Conservation (phyloP, 1,284 basidiomycete species). For the Ganoderma boninense region DNA sequence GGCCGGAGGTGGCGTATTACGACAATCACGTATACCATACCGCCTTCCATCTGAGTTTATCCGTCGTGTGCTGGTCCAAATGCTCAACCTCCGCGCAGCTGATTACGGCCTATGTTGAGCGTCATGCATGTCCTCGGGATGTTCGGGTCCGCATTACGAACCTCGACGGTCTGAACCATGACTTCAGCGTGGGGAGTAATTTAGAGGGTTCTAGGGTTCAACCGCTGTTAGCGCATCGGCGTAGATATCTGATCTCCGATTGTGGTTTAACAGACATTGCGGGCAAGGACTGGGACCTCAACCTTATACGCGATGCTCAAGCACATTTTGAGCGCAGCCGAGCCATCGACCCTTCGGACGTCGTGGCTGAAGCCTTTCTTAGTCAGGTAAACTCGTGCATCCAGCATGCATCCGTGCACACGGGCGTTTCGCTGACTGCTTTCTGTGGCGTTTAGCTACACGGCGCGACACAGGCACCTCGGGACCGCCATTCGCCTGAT, state of each 20-base stretch:
- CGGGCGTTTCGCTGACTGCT: constrained; percentile 12
- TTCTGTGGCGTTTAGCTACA: constrained; percentile 31
- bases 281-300: constrained; percentile 40
- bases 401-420: constrained; percentile 9
- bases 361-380: constrained; percentile 59
- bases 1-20: not conserved
- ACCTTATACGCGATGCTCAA: constrained; percentile 64
- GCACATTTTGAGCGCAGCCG: constrained; percentile 70
- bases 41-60: not conserved
- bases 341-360: constrained; percentile 65
- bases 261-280: not conserved
- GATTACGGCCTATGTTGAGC: not conserved
- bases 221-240: constrained; percentile 9
- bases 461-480: constrained; percentile 19
- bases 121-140: not conserved
- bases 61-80: not conserved
- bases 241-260: constrained; percentile 29
- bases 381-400: constrained; percentile 52
- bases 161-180: not conserved
- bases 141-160: constrained; percentile 7
- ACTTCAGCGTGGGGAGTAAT: not conserved
- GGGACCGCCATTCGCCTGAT: constrained; percentile 37
- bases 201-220: not conserved
- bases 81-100: not conserved
- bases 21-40: not conserved